Evolutionary conservation across 345 rosid genomes (phyloP).

Genomic region (Dimocarpus longan): DNA sequence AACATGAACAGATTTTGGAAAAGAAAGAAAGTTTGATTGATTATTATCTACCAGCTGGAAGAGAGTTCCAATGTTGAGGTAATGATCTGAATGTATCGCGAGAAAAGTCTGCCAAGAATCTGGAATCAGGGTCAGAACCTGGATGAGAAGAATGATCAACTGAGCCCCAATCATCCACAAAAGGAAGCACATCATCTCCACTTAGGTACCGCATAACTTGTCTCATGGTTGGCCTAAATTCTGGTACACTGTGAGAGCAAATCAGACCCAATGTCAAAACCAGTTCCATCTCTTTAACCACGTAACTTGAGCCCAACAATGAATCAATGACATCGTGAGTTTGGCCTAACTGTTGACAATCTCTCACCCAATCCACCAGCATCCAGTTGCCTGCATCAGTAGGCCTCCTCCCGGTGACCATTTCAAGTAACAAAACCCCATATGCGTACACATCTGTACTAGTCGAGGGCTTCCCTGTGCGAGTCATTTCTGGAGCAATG

Average conservation of each 20-base stretch:
- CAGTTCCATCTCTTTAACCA: constrained; percentile 43
- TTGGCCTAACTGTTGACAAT: constrained; percentile 26
- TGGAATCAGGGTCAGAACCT: constrained; percentile 4
- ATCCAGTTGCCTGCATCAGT: constrained; percentile 26
- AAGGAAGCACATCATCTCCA: constrained; percentile 48
- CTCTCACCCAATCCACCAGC: constrained; percentile 47
- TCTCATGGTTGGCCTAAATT: constrained; percentile 58
- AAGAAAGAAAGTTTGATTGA: neutral
- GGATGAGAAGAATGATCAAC: constrained; percentile 22
- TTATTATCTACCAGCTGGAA: constrained; percentile 42
- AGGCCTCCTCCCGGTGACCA: constrained; percentile 60
- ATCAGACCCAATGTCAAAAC: constrained; percentile 51
- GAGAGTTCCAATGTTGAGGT: constrained; percentile 38
- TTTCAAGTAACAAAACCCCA: constrained; percentile 70
- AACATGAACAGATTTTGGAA: neutral
- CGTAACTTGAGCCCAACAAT: constrained; percentile 35
- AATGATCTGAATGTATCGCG: constrained; percentile 20
- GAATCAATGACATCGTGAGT: constrained; percentile 48
- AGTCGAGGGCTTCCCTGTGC: constrained; percentile 66
- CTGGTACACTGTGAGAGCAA: constrained; percentile 49
- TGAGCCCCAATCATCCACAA: constrained; percentile 26
- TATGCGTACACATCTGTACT: constrained; percentile 73
- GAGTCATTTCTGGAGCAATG: constrained; percentile 71
- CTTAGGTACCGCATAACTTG: constrained; percentile 53
- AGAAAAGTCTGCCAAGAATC: constrained; percentile 21